These are phyloP conservation scores for Pinus tabuliformis DNA, from an alignment of 75 land plant genomes.

Conservation along the genomic window DNA sequence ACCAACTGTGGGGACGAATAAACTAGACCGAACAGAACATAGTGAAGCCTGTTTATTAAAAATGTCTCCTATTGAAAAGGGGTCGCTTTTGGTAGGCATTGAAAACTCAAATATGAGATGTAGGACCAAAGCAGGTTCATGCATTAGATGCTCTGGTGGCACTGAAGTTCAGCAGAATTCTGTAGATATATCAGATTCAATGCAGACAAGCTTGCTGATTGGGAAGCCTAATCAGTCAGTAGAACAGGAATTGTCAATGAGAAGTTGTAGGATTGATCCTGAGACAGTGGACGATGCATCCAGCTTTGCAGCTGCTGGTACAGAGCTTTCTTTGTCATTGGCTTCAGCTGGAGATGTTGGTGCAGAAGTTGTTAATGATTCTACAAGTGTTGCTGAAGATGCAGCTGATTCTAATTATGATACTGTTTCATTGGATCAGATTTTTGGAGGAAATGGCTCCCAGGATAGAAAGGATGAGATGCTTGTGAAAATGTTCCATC, in stretches of 20 bases:
- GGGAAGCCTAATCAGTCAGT: not conserved
- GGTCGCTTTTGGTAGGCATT: not conserved
- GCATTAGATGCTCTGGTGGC: not conserved
- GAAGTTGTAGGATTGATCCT: not conserved
- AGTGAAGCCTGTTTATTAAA: constrained; percentile 3
- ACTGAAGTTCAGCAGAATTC: constrained; percentile 2
- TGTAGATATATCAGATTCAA: not conserved
- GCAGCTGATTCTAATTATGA: constrained; percentile 13
- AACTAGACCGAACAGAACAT: not conserved
- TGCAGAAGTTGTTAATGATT: constrained; percentile 6
- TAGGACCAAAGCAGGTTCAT: constrained; percentile 5
- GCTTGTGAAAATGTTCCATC: constrained; percentile 46
- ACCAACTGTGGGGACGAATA: not conserved
- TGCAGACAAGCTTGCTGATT: constrained; percentile 8
- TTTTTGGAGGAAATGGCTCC: constrained; percentile 30
- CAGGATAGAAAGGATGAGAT: constrained; percentile 67
- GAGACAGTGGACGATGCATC: constrained; percentile 8
- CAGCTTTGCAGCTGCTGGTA: constrained; percentile 23
- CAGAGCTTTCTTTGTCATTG: constrained; percentile 60
- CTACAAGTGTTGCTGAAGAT: constrained; percentile 15
- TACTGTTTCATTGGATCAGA: constrained; percentile 21
- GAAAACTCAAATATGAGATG: not conserved
- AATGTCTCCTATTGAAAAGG: not conserved
- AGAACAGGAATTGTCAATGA: constrained; percentile 3
- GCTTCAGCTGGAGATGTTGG: constrained; percentile 30